Evolutionary conservation across 1,284 basidiomycete species (phyloP).

Genomic region (Moniliophthora roreri): DNA sequence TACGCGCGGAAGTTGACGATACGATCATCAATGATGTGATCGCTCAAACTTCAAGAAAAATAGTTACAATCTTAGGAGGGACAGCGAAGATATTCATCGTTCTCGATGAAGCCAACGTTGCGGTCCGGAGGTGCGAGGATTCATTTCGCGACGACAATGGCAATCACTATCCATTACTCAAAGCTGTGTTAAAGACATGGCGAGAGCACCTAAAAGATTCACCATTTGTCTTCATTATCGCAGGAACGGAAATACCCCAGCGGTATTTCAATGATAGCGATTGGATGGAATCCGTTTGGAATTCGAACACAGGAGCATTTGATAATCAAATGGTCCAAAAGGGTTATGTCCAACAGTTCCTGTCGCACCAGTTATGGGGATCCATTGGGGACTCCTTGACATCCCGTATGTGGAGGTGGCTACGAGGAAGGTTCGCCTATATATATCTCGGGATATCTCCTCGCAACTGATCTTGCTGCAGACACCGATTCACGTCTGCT

Average conservation of each 20-base stretch:
- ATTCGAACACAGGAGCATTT: slow-evolving; percentile 11
- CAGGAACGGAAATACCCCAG: neutral
- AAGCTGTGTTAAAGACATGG: slow-evolving; percentile 2
- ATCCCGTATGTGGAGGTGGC: slow-evolving; percentile 9
- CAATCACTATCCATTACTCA: neutral
- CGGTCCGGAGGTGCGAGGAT: neutral
- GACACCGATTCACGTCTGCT: neutral
- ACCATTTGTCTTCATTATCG: neutral
- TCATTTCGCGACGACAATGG: neutral
- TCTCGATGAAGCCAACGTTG: slow-evolving; percentile 4
- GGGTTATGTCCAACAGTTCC: neutral
- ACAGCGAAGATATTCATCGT: neutral
- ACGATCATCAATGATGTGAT: neutral
- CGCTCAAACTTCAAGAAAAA: neutral
- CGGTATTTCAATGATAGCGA: neutral
- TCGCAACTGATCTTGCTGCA: neutral
- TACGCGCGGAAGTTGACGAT: too few relatives aligned
- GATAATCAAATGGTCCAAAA: slow-evolving; percentile 5
- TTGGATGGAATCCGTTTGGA: neutral
- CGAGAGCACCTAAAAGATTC: neutral
- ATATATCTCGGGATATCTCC: too few relatives aligned
- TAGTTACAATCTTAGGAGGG: neutral
- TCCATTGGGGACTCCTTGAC: neutral
- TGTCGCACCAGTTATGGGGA: neutral
- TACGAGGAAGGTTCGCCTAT: slow-evolving; percentile 7